Evolutionary conservation across 805 yeast genomes (phyloP), one percentile per base, ranked within the genome.

Genomic region (Blastobotrys americana): DNA sequence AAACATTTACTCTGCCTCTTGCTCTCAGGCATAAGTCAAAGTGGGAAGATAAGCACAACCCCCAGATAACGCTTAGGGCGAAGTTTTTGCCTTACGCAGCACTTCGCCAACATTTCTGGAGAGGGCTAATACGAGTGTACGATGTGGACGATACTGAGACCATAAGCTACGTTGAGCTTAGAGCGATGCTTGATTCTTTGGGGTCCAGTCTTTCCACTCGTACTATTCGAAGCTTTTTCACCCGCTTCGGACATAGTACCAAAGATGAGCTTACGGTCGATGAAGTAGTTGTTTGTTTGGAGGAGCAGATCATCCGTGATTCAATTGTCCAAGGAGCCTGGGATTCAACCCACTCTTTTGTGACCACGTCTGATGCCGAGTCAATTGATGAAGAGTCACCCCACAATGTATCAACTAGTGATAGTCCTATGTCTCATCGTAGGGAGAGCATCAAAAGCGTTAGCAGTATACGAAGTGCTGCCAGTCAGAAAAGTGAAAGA

Each of bases 21-120:
- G 56, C 56, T 6, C 44, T 70, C 25, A 58, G 55, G 28, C 41
- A 55, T 21, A 39, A 46, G 25, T 44, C 52, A 1, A 56, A 55
- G 43, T 57, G 50, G 43, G 65, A 60, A 0, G 66, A 61, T 0
- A 66, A 63, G 34, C 72, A 73, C 42, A 55, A 61, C 4, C 87
- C 94, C 0, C 68, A 65, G 25, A 54, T 89, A 49, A 72, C 74
- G 41, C 60, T 87, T 13, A 68, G 79, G 20, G 78, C 81, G 2
- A 73, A 81, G 45, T 87, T 78, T 56, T 74, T 80, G 48, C 76
- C 89, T 0, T 87, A 87, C 60, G 69, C 69, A 0, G 70, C 67
- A 2, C 66, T 88, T 39, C 70, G 89, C 50, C 74, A 73, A 49
- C 78, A 78, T 43, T 75, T 89, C 51, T 87, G 95, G 90, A 64